phyloP scores from a whole-genome alignment of 78 protist genomes.

The Mantamonas sphyraenae region DNA sequence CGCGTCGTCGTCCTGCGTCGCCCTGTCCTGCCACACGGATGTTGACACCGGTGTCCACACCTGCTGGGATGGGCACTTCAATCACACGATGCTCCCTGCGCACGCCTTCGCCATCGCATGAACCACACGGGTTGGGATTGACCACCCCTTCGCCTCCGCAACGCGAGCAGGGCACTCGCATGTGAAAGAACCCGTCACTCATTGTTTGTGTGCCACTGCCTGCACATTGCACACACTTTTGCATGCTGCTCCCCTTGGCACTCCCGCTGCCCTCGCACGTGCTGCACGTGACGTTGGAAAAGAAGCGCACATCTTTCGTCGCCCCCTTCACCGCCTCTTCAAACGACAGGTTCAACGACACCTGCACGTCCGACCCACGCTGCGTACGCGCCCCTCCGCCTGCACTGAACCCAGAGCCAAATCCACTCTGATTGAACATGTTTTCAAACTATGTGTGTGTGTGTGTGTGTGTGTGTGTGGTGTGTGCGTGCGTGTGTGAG shows the following conservation, averaged over 20 bases:
- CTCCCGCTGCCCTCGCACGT: constrained; percentile 58
- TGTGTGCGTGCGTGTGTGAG: too few relatives aligned
- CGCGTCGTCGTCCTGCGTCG: constrained; percentile 41
- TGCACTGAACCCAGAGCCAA: too few relatives aligned
- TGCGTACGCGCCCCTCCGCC: too few relatives aligned
- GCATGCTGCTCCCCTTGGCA: constrained; percentile 24
- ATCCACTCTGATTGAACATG: too few relatives aligned
- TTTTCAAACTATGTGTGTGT: too few relatives aligned
- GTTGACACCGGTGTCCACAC: constrained; percentile 56
- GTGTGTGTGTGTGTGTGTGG: too few relatives aligned
- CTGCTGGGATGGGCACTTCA: constrained; percentile 42
- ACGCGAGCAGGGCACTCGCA: constrained; percentile 27
- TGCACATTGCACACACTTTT: constrained; percentile 18
- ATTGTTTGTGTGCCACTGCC: constrained; percentile 23
- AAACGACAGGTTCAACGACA: constrained; percentile 29
- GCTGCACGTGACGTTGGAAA: constrained; percentile 26
- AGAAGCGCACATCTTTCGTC: constrained; percentile 28
- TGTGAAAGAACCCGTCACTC: constrained; percentile 33
- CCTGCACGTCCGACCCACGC: constrained; percentile 37
- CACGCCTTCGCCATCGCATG: constrained; percentile 29
- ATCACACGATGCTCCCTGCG: not conserved
- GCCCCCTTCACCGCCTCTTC: constrained; percentile 63
- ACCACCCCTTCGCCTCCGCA: constrained; percentile 56
- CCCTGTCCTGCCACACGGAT: constrained; percentile 52
- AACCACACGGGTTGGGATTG: constrained; percentile 9